Evolutionary conservation across 768 basidiomycete genomes (phyloP), one percentile per base, ranked within the genome.

Genomic region (Scleroderma bovista): DNA sequence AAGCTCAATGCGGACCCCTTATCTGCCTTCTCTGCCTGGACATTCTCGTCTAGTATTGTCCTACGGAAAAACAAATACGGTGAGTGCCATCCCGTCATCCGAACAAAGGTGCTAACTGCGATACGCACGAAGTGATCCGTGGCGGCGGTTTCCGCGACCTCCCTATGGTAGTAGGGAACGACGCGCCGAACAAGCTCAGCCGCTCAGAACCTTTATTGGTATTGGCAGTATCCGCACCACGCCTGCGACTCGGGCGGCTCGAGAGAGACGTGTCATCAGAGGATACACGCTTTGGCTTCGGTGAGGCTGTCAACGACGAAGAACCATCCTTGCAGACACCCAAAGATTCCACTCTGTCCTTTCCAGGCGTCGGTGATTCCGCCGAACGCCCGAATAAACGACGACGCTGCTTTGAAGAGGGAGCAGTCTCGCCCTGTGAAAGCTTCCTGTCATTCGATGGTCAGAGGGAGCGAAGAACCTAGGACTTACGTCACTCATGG

Each of bases 61-160:
- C 65, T 74, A 49, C 34, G 34, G n/a, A 22, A 19, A 22, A 24
- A 15, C 9, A 15, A 16, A 23, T 6, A 43, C 13, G n/a, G 5
- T 43, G 23, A 43, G 41, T n/a, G 13, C n/a, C n/a, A 13, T 36
- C 8, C 17, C 22, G n/a, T 19, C 50, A 32, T 50, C 13, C 43
- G 46, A 22, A 29, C 24, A 47, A 33, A 11, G 10, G 47, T n/a
- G n/a, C 37, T 47, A 55, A 45, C 40, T n/a, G 46, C 31, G 50
- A 57, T 55, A 74, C 84, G 59, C 61, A 85, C 85, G 71, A 59
- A 20, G 82, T 78, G 56, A 82, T 83, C 65, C 79, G 79, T 16
- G 90, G 91, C 1, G 91, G 76, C 1, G 93, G 93, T 63, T 96
- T 94, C 56, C 93, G 71, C 36, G 72, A 69, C 64, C 84, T 86